Evolutionary conservation across 306 rosid species (phyloP).

Genomic region (Sindora glabra): DNA sequence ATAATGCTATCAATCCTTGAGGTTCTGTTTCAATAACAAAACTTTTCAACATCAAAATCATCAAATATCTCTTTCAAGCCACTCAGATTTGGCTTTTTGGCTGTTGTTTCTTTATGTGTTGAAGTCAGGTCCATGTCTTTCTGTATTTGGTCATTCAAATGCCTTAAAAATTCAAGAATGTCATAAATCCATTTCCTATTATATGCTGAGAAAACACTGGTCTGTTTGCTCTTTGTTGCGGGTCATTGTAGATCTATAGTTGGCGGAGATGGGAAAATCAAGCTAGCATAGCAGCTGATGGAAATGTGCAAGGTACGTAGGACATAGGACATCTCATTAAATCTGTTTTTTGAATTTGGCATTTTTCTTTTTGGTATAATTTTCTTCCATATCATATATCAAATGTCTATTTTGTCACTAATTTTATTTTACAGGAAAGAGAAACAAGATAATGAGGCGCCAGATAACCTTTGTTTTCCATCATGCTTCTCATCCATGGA

Average conservation of each 20-base stretch:
- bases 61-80: neutral
- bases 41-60: neutral
- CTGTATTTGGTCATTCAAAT: neutral
- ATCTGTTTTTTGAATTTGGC: neutral
- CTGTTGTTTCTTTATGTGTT: neutral
- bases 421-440: conserved; percentile 41
- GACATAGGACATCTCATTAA: neutral
- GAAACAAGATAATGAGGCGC: conserved; percentile 76
- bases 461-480: conserved; percentile 87
- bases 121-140: neutral
- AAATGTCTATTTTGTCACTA: neutral
- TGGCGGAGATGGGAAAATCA: conserved; percentile 95
- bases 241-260: conserved; percentile 68
- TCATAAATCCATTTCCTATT: neutral
- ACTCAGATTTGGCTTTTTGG: neutral
- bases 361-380: neutral
- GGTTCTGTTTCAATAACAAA: neutral
- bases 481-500: conserved; percentile 97
- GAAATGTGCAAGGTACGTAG: conserved; percentile 51
- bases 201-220: neutral
- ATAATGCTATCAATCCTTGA: neutral
- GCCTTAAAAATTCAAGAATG: neutral
- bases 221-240: conserved; percentile 11
- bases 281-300: conserved; percentile 37
- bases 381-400: neutral